These are phyloP conservation scores for Cucumis variabilis DNA, from an alignment of 331 rosid species.

Conservation along the genomic window DNA sequence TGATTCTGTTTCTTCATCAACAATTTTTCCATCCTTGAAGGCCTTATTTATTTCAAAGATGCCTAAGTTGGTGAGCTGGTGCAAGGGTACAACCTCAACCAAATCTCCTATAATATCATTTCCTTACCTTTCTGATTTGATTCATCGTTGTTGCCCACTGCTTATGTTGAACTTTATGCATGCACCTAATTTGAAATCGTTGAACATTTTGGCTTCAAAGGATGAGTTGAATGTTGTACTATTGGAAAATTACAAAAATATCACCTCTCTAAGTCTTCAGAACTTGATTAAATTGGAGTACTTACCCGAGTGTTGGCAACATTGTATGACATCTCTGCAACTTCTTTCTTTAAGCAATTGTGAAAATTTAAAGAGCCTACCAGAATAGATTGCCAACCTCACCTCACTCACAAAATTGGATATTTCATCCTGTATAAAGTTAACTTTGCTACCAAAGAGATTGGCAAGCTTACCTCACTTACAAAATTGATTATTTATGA, in stretches of 20 bases:
- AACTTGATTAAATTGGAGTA: not conserved
- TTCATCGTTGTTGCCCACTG: no score
- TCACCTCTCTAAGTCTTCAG: accelerated
- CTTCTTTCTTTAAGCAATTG: not conserved
- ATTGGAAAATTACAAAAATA: not conserved
- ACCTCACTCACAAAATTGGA: not conserved
- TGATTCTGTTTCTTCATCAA: not conserved
- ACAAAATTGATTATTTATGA: no score
- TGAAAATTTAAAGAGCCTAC: not conserved
- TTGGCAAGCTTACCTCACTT: no score
- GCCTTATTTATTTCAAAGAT: accelerated
- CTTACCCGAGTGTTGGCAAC: slow-evolving; percentile 16
- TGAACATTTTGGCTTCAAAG: no score
- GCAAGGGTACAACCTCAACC: not conserved
- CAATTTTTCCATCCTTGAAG: not conserved
- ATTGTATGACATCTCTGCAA: not conserved
- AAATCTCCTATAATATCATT: not conserved
- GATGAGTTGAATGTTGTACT: not conserved
- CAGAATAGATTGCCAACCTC: not conserved
- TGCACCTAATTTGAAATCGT: no score
- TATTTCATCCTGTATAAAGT: no score
- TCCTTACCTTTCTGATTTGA: no score
- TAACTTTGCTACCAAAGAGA: no score
- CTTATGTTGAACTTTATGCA: no score
- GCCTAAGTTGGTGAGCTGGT: not conserved